Conservation (phyloP, 129 eudicot species). For the Pseudognaphalium luteoalbum region DNA sequence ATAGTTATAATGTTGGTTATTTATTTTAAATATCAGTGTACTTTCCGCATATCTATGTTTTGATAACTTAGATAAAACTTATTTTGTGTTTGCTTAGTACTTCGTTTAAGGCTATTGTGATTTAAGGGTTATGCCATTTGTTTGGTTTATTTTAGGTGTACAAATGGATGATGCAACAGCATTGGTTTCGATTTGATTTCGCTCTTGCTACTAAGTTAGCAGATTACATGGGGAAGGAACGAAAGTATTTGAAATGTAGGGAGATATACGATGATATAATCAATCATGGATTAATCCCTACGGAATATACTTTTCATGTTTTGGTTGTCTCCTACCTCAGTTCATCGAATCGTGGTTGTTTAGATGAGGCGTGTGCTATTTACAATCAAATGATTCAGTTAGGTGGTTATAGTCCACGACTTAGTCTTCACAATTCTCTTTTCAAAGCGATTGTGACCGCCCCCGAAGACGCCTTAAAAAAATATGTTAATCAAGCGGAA, state of each 20-base stretch:
- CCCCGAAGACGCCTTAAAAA: conserved; percentile 50
- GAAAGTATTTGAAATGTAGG: conserved; percentile 72
- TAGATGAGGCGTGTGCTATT: conserved; percentile 74
- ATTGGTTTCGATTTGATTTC: conserved; percentile 86
- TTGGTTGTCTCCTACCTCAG: conserved; percentile 81
- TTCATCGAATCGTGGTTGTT: conserved; percentile 56
- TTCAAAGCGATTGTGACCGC: conserved; percentile 71
- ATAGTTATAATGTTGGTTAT: background rate
- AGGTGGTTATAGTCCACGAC: conserved; percentile 84
- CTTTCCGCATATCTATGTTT: background rate
- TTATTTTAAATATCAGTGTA: no score
- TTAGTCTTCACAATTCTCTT: conserved; percentile 82
- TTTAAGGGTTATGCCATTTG: conserved; percentile 13
- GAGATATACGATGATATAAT: conserved; percentile 77
- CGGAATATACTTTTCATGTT: conserved; percentile 84
- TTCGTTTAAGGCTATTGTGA: background rate
- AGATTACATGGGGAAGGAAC: conserved; percentile 89
- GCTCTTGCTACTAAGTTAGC: conserved; percentile 86
- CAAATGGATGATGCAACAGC: conserved; percentile 94
- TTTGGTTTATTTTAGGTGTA: conserved; percentile 60
- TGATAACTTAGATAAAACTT: no score
- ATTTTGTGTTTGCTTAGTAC: background rate
- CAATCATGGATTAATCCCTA: conserved; percentile 81
- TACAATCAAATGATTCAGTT: conserved; percentile 91
- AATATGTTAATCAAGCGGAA: conserved; percentile 70